These are phyloP conservation scores for Helicocarpus griseus DNA, from an alignment of 2,329 filamentous ascomycete genomes.

Conservation along the genomic window DNA sequence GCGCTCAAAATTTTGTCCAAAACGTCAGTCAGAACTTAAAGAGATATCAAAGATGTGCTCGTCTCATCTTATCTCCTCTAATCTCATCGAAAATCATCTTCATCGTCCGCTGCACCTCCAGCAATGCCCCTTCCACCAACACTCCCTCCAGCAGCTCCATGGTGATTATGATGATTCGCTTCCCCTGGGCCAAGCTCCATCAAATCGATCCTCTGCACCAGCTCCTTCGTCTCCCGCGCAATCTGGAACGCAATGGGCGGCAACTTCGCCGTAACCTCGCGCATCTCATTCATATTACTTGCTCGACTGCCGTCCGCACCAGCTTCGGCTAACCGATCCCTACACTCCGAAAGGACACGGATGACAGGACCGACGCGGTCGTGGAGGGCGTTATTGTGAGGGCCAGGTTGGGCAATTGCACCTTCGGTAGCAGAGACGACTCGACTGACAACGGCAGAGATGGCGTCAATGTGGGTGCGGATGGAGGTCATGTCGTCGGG, in stretches of 20 bases:
- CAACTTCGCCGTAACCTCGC: constrained; percentile 57
- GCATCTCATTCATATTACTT: constrained; percentile 41
- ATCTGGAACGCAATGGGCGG: constrained; percentile 83
- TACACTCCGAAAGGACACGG: constrained; percentile 48
- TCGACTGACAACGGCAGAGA: constrained; percentile 59
- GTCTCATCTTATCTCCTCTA: neutral
- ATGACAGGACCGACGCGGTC: constrained; percentile 35
- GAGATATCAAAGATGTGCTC: no score
- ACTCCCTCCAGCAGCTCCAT: constrained; percentile 24
- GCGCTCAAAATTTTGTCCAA: no score
- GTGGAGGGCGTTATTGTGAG: constrained; percentile 30
- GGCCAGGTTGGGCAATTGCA: constrained; percentile 40
- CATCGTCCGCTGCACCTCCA: neutral
- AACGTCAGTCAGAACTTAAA: no score
- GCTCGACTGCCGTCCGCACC: constrained; percentile 53
- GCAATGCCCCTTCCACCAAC: neutral
- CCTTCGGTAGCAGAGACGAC: constrained; percentile 58
- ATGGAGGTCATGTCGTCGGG: constrained; percentile 52
- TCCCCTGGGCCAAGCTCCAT: constrained; percentile 25
- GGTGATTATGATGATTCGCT: no score
- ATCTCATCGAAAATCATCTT: neutral
- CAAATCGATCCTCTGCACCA: constrained; percentile 44
- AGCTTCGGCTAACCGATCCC: constrained; percentile 55
- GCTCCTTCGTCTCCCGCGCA: constrained; percentile 69
- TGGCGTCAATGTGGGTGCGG: constrained; percentile 59